Percentiles rank a stretch among this genome's conserved stretches.
These are phyloP conservation scores for Sambucus nigra DNA, from an alignment of 129 eudicot genomes.

Conservation along the genomic window DNA sequence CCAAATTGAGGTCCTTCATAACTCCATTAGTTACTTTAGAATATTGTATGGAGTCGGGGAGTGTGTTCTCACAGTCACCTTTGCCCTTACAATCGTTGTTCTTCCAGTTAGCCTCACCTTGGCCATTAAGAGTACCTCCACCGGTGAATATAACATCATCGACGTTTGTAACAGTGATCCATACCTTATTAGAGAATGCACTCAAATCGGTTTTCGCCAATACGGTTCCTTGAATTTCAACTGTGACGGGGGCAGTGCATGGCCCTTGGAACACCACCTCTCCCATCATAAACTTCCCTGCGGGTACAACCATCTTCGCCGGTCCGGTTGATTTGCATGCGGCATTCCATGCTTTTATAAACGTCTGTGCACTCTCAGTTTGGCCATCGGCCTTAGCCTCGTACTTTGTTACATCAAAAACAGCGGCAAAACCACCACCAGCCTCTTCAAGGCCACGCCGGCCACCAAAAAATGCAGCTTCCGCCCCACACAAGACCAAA, in stretches of 20 bases:
- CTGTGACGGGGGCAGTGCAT: slow-evolving; percentile 22
- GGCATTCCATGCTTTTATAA: slow-evolving; percentile 50
- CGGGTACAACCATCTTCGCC: slow-evolving; percentile 26
- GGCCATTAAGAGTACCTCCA: slow-evolving; percentile 56
- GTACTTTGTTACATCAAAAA: slow-evolving; percentile 3
- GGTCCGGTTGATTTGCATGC: slow-evolving; percentile 35
- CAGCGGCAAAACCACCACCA: neutral
- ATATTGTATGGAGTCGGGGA: no score
- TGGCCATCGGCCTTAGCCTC: slow-evolving; percentile 2
- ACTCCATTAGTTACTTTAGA: no score
- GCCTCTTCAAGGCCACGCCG: no score
- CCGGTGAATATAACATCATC: slow-evolving; percentile 38
- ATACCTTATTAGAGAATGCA: slow-evolving; percentile 23
- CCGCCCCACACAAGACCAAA: no score
- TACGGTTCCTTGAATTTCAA: slow-evolving; percentile 32
- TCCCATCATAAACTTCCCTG: slow-evolving; percentile 32
- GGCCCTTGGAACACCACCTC: slow-evolving; percentile 40
- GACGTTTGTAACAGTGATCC: slow-evolving; percentile 48
- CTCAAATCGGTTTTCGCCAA: slow-evolving; percentile 27
- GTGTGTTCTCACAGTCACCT: no score
- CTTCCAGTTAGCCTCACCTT: slow-evolving; percentile 51
- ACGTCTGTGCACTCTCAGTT: slow-evolving; percentile 27
- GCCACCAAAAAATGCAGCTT: no score
- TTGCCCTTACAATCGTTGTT: slow-evolving; percentile 45
- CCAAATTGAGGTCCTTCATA: no score